These are phyloP conservation scores for Debaryomyces sp. DNA, from an alignment of 1,139 yeast genomes.

Conservation along the genomic window DNA sequence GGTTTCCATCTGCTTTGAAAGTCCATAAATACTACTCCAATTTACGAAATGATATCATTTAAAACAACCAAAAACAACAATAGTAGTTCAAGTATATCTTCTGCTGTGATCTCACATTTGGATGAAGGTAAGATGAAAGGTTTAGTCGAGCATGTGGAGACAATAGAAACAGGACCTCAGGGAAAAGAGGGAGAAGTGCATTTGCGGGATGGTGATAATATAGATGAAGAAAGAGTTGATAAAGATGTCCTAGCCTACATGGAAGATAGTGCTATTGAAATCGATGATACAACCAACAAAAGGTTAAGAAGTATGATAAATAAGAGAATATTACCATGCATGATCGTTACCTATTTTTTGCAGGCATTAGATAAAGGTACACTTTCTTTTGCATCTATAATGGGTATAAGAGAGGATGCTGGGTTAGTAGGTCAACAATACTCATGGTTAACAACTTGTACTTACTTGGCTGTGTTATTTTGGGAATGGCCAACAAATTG, in stretches of 20 bases:
- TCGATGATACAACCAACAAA: slow-evolving; percentile 24
- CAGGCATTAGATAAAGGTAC: slow-evolving; percentile 71
- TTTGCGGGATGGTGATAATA: slow-evolving; percentile 8
- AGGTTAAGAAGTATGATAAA: slow-evolving; percentile 21
- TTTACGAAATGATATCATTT: background rate
- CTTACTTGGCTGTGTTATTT: slow-evolving; percentile 54
- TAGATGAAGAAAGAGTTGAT: slow-evolving; percentile 16
- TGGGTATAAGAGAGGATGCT: slow-evolving; percentile 52
- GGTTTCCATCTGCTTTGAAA: background rate
- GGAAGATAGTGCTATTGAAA: slow-evolving; percentile 22
- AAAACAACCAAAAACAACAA: background rate
- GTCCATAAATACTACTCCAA: background rate
- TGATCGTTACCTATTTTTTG: slow-evolving; percentile 44
- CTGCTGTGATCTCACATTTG: background rate
- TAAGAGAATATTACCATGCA: slow-evolving; percentile 18
- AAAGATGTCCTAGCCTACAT: slow-evolving; percentile 23
- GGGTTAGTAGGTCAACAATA: slow-evolving; percentile 48
- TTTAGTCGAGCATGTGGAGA: background rate
- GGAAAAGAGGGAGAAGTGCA: background rate
- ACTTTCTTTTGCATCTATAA: slow-evolving; percentile 59
- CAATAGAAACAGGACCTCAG: background rate
- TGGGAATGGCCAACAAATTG: slow-evolving; percentile 47
- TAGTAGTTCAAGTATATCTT: background rate
- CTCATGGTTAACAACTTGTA: slow-evolving; percentile 60
- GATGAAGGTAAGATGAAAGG: background rate